A percentile compares a stretch with the other conserved stretches of the same genome.
These are phyloP conservation scores for Orobanche coerulescens DNA, from an alignment of 257 asterid genomes.

Conservation along the genomic window DNA sequence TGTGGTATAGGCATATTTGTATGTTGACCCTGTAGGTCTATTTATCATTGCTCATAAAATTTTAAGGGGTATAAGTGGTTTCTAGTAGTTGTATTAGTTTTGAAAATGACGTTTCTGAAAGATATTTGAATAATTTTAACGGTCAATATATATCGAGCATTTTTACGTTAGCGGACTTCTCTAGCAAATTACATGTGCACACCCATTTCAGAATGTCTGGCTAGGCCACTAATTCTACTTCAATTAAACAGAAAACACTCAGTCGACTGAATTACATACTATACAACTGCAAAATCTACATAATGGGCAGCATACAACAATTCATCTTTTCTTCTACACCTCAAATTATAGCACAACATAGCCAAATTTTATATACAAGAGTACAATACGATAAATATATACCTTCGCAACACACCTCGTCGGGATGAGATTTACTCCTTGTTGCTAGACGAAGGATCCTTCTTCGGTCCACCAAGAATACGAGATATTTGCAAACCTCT, in stretches of 20 bases:
- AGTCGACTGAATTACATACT: background rate
- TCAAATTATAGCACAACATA: background rate
- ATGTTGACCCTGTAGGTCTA: too few relatives aligned
- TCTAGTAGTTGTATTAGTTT: too few relatives aligned
- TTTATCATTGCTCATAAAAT: too few relatives aligned
- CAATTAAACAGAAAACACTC: background rate
- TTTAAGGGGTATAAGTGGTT: too few relatives aligned
- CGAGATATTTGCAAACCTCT: conserved; percentile 97
- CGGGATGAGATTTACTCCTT: conserved; percentile 34
- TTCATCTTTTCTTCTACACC: background rate
- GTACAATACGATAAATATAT: background rate
- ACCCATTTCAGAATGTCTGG: too few relatives aligned
- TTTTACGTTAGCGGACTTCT: too few relatives aligned
- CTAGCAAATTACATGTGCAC: too few relatives aligned
- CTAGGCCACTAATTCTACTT: too few relatives aligned
- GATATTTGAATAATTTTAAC: too few relatives aligned
- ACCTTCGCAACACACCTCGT: background rate
- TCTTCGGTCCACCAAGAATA: conserved; percentile 94
- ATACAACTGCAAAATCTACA: conserved; percentile 12
- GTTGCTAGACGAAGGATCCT: conserved; percentile 72
- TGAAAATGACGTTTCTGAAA: too few relatives aligned
- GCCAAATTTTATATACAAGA: background rate
- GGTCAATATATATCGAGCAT: too few relatives aligned
- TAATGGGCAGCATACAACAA: background rate
- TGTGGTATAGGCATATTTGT: too few relatives aligned